These are phyloP conservation scores for Yarrowia galli DNA, from an alignment of 1,139 yeast genomes.

Conservation along the genomic window DNA sequence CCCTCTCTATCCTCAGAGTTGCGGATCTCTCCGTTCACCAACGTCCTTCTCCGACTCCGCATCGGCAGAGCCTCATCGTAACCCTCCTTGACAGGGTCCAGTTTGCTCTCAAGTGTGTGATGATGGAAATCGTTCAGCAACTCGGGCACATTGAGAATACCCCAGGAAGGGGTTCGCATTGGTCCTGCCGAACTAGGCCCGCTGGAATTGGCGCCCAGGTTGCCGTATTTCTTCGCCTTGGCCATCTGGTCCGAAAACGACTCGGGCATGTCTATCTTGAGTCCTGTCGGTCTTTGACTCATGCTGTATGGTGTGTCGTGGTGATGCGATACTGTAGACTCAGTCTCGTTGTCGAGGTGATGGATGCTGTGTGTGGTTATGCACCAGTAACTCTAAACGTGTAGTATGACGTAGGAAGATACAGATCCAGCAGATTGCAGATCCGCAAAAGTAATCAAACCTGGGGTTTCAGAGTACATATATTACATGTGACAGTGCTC, in stretches of 20 bases:
- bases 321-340: neutral
- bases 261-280: slow-evolving; percentile 33
- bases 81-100: slow-evolving; percentile 42
- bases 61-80: slow-evolving; percentile 39
- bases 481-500: no score
- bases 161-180: slow-evolving; percentile 46
- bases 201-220: slow-evolving; percentile 16
- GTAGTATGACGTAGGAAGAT: slow-evolving; percentile 7
- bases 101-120: slow-evolving; percentile 45
- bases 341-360: slow-evolving; percentile 12
- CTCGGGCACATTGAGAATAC: slow-evolving; percentile 52
- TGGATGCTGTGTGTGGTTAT: slow-evolving; percentile 18
- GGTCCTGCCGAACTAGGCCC: slow-evolving; percentile 23
- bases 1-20: slow-evolving; percentile 12
- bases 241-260: slow-evolving; percentile 37
- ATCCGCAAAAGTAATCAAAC: neutral
- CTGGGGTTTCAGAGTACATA: neutral
- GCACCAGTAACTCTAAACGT: slow-evolving; percentile 1
- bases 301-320: neutral
- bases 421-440: neutral
- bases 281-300: slow-evolving; percentile 26
- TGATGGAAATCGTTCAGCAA: slow-evolving; percentile 52
- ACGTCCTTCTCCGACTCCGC: slow-evolving; percentile 29
- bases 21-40: slow-evolving; percentile 29
- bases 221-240: slow-evolving; percentile 24